Evolutionary conservation across 306 rosid species (phyloP).

Genomic region (Fagus sylvatica): DNA sequence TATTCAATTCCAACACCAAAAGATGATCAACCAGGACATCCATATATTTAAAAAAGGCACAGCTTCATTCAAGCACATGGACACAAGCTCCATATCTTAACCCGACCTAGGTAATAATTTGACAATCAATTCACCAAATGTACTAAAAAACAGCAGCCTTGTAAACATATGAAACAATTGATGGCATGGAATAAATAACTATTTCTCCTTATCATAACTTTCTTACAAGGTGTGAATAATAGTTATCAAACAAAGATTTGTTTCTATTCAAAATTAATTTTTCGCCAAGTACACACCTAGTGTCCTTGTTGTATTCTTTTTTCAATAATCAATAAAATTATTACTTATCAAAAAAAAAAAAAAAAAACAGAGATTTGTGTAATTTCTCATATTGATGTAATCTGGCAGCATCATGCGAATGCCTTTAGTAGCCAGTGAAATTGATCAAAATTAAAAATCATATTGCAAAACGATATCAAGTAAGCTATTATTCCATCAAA

Average conservation of each 20-base stretch:
- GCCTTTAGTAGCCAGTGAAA: not conserved
- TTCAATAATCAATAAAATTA: no score
- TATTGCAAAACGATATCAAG: constrained; percentile 2
- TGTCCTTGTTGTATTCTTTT: no score
- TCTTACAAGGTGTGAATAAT: not conserved
- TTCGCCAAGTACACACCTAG: no score
- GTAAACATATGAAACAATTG: not conserved
- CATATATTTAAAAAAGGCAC: not conserved
- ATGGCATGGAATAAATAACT: not conserved
- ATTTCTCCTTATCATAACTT: not conserved
- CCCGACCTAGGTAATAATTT: not conserved
- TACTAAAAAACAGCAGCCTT: not conserved
- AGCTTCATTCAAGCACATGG: no score
- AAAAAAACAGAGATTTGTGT: not conserved
- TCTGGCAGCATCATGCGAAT: not conserved
- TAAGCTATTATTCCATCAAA: not conserved
- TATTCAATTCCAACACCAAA: not conserved
- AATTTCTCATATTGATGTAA: not conserved
- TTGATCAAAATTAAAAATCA: not conserved
- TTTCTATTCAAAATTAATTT: not conserved
- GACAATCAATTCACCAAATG: not conserved
- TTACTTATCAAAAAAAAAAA: no score
- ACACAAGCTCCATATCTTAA: not conserved
- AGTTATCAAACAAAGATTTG: not conserved
- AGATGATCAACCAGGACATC: not conserved